phyloP scores from a whole-genome alignment of 371 early-diverging fungal species.

The Mucor circinelloides region DNA sequence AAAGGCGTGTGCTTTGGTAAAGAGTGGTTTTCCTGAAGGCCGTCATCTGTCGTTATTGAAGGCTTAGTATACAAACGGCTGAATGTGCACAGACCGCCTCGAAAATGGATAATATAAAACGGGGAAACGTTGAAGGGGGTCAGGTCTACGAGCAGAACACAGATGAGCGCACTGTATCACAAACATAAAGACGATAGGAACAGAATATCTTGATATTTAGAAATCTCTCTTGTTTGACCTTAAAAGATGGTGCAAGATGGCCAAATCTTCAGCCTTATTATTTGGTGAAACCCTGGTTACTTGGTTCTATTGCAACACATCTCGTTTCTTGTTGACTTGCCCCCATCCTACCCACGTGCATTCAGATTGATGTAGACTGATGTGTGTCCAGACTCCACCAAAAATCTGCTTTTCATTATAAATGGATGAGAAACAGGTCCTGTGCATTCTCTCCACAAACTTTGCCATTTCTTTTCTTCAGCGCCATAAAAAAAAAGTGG shows the following conservation, averaged over 20 bases:
- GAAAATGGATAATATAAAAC: background rate
- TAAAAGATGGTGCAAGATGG: background rate
- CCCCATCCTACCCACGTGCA: background rate
- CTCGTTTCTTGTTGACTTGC: background rate
- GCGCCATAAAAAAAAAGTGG: background rate
- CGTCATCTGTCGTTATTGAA: background rate
- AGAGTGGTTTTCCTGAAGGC: background rate
- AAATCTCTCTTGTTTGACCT: no score
- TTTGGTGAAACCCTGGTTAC: background rate
- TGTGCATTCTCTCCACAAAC: background rate
- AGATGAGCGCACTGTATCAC: conserved; percentile 8
- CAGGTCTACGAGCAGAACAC: background rate
- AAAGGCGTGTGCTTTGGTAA: background rate
- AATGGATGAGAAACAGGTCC: background rate
- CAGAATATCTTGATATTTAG: background rate
- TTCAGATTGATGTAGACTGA: background rate
- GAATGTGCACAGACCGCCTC: conserved; percentile 2
- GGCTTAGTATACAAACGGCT: background rate
- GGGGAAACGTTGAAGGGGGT: background rate
- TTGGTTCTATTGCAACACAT: background rate
- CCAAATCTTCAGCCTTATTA: background rate
- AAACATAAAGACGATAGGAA: background rate
- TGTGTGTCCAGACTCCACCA: background rate
- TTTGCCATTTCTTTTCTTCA: background rate
- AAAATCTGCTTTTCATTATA: background rate